Conservation (phyloP, 495 filamentous ascomycete species). For the Lineolata rhizophorae region DNA sequence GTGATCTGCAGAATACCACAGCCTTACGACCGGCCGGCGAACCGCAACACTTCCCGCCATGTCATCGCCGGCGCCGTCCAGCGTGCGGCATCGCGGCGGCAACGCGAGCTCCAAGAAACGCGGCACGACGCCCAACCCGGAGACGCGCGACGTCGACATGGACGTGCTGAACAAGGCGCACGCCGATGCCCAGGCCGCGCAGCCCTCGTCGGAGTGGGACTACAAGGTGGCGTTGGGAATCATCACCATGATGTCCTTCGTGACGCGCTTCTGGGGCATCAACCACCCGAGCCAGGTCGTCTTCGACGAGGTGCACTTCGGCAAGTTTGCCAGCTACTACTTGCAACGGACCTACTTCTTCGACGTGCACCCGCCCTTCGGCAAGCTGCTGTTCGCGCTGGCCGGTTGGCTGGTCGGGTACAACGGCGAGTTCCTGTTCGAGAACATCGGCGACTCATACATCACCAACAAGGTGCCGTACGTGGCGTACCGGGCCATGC, state of each 20-base stretch:
- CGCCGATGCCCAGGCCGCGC: neutral
- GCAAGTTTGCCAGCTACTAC: constrained; percentile 98
- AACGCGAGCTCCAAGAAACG: neutral
- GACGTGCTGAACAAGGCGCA: neutral
- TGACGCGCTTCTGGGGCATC: constrained; percentile 88
- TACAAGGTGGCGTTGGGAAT: constrained; percentile 62
- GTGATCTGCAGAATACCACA: too few species aligned
- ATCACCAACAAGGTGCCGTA: constrained; percentile 94
- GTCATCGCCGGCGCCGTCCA: too few species aligned
- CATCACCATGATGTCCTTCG: constrained; percentile 66
- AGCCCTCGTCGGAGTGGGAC: constrained; percentile 39
- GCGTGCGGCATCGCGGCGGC: too few species aligned
- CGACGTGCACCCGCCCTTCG: constrained; percentile 96
- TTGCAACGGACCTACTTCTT: constrained; percentile 98
- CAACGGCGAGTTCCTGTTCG: constrained; percentile 92
- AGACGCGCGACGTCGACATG: neutral
- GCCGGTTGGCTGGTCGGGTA: constrained; percentile 93
- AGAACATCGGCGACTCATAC: constrained; percentile 98
- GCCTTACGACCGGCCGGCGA: too few species aligned
- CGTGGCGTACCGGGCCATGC: constrained; percentile 83
- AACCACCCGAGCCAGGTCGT: constrained; percentile 89
- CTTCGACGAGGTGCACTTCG: constrained; percentile 98
- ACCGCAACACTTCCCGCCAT: too few species aligned
- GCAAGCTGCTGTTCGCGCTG: constrained; percentile 71
- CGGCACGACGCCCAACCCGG: neutral